Percentiles rank a stretch among this genome's conserved stretches.
These are phyloP conservation scores for Talaromyces sp. DNA, from an alignment of 2,329 filamentous ascomycete genomes.

Conservation along the genomic window DNA sequence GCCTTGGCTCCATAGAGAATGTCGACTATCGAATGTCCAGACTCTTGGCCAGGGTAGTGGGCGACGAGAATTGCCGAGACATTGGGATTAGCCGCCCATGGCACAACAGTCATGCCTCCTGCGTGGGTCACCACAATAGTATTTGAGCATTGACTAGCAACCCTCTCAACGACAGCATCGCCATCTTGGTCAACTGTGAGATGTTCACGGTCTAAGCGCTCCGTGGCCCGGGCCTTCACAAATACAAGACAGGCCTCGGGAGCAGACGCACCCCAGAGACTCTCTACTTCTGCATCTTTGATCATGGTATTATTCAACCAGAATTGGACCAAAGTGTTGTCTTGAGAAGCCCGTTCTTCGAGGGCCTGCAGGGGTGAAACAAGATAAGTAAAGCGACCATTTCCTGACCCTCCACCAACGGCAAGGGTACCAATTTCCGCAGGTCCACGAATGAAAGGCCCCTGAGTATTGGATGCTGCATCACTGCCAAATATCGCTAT, in stretches of 20 bases:
- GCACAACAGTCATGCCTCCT: slow-evolving; percentile 60
- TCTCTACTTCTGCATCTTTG: not conserved
- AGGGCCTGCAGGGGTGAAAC: slow-evolving; percentile 51
- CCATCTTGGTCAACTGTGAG: slow-evolving; percentile 52
- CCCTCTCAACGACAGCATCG: slow-evolving; percentile 52
- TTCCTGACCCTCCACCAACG: slow-evolving; percentile 10
- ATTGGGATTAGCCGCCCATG: slow-evolving; percentile 66
- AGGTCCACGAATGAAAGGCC: slow-evolving; percentile 1
- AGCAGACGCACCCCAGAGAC: slow-evolving; percentile 48
- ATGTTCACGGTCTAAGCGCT: slow-evolving; percentile 56
- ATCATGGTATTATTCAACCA: slow-evolving; percentile 15
- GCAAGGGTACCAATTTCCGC: slow-evolving; percentile 11
- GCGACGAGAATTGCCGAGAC: slow-evolving; percentile 68
- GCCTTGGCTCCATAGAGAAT: slow-evolving; percentile 49
- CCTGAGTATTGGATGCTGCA: slow-evolving; percentile 28
- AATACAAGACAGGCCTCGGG: slow-evolving; percentile 40
- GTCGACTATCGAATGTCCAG: slow-evolving; percentile 50
- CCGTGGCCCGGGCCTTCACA: slow-evolving; percentile 36
- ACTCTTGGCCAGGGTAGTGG: slow-evolving; percentile 64
- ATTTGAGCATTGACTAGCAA: slow-evolving; percentile 59
- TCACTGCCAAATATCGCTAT: slow-evolving; percentile 56
- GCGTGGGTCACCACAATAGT: slow-evolving; percentile 69
- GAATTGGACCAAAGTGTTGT: slow-evolving; percentile 67
- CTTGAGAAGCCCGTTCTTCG: slow-evolving; percentile 65
- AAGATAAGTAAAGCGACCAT: slow-evolving; percentile 8